These are phyloP conservation scores for Fusarium verticillioides DNA, from an alignment of 2,329 filamentous ascomycete genomes.

Conservation along the genomic window DNA sequence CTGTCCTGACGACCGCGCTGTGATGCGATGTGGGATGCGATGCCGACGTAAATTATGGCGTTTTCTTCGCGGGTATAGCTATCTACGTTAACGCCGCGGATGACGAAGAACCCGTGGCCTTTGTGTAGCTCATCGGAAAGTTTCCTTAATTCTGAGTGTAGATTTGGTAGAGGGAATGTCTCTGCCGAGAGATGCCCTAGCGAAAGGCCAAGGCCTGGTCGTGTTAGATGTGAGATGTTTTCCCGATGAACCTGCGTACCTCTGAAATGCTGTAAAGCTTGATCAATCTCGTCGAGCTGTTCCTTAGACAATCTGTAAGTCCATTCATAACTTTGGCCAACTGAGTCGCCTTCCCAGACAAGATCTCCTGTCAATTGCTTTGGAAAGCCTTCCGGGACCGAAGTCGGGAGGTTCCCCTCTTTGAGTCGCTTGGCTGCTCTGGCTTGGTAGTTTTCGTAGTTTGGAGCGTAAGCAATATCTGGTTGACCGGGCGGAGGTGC, in stretches of 20 bases:
- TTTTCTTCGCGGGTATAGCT: conserved; percentile 66
- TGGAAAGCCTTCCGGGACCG: conserved; percentile 16
- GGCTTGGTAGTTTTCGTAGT: conserved; percentile 15
- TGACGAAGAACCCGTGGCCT: conserved; percentile 70
- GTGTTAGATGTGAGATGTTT: neutral
- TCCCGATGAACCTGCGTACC: neutral
- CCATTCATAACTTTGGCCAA: conserved; percentile 22
- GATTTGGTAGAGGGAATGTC: conserved; percentile 65
- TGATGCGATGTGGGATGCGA: conserved; percentile 67
- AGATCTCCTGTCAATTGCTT: conserved; percentile 10
- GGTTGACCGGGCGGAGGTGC: conserved; percentile 25
- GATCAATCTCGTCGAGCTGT: conserved; percentile 13
- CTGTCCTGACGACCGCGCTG: conserved; percentile 64
- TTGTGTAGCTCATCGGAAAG: conserved; percentile 66
- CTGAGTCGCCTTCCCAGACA: conserved; percentile 27
- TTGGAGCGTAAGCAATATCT: conserved; percentile 26
- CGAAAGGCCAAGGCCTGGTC: neutral
- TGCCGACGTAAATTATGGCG: conserved; percentile 67
- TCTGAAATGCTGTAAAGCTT: conserved; percentile 21
- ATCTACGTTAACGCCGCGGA: conserved; percentile 66
- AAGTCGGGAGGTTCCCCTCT: neutral
- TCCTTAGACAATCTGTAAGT: conserved; percentile 5
- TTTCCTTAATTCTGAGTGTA: conserved; percentile 61
- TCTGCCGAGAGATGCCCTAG: conserved; percentile 53
- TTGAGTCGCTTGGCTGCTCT: neutral